Percentiles rank a stretch among this genome's conserved stretches.
phyloP scores from a whole-genome alignment of 192 early-diverging fungal species.

The Lobosporangium transversale region DNA sequence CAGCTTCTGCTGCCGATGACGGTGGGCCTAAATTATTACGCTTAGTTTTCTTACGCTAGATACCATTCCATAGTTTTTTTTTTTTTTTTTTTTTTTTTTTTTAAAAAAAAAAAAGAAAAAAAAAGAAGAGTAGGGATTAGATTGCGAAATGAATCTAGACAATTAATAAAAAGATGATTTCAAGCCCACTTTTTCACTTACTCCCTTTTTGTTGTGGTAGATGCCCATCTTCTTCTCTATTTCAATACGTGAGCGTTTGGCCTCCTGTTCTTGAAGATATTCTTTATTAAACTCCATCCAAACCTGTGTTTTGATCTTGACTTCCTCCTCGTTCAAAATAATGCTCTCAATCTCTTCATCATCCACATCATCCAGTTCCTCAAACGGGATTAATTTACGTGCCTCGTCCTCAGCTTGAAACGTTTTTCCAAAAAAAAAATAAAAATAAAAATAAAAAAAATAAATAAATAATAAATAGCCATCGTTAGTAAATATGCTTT shows the following conservation, averaged over 20 bases:
- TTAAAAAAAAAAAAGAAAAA: slow-evolving; percentile 12
- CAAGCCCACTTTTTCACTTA: slow-evolving; percentile 8
- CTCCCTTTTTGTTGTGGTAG: slow-evolving; percentile 52
- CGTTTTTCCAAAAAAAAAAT: neutral
- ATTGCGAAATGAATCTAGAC: too few species aligned
- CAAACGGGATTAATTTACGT: slow-evolving; percentile 40
- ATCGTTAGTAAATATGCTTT: neutral
- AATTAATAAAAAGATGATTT: too few species aligned
- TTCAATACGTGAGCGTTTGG: slow-evolving; percentile 35
- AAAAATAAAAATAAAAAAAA: neutral
- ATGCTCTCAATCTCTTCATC: slow-evolving; percentile 79
- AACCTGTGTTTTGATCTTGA: slow-evolving; percentile 78
- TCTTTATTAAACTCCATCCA: slow-evolving; percentile 93
- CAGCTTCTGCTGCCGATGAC: slow-evolving; percentile 80
- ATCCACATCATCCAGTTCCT: slow-evolving; percentile 68
- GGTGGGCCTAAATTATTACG: slow-evolving; percentile 42
- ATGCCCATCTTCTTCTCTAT: slow-evolving; percentile 58
- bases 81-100: too few species aligned
- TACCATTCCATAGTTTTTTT: too few species aligned
- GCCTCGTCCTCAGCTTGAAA: slow-evolving; percentile 27
- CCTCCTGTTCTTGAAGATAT: slow-evolving; percentile 71
- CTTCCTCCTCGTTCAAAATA: slow-evolving; percentile 80
- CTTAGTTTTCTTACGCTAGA: slow-evolving; percentile 55
- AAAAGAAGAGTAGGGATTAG: neutral
- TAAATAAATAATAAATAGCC: neutral